Evolutionary conservation across 495 filamentous ascomycete genomes (phyloP).

Genomic region (Penicillium argentinense): DNA sequence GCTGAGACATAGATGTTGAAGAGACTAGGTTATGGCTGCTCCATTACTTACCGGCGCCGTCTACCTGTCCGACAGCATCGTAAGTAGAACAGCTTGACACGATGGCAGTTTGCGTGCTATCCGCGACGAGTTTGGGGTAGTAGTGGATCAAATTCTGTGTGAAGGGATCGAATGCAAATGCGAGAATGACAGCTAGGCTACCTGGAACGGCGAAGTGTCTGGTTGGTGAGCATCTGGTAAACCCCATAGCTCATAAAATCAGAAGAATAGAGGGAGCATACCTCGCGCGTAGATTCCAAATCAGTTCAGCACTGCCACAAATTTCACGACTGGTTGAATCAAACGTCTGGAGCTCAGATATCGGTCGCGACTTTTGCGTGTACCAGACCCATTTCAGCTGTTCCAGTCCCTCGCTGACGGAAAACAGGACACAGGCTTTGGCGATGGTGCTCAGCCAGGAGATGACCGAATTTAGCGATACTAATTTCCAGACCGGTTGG

Average conservation of each 20-base stretch:
- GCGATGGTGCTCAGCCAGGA: constrained; percentile 12
- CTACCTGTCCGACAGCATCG: no score
- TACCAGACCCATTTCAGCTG: constrained; percentile 12
- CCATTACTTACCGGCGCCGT: no score
- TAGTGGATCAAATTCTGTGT: not conserved
- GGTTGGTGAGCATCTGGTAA: no score
- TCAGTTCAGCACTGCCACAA: not conserved
- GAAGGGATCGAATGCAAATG: not conserved
- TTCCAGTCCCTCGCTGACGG: not conserved
- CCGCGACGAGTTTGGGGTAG: not conserved
- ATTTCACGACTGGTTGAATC: constrained; percentile 6
- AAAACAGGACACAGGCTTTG: not conserved
- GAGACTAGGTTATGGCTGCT: no score
- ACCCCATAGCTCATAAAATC: not conserved
- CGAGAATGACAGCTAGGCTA: not conserved
- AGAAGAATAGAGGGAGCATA: not conserved
- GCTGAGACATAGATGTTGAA: not conserved
- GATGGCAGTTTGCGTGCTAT: not conserved
- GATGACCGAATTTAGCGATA: constrained; percentile 4
- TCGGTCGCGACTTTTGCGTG: not conserved
- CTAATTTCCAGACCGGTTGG: not conserved
- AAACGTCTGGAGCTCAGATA: not conserved
- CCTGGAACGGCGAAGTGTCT: constrained; percentile 4
- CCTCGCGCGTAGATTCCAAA: constrained; percentile 1
- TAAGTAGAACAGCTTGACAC: no score